Evolutionary conservation across 805 yeast species (phyloP).

Genomic region (Wickerhamomyces kurtzmanii): DNA sequence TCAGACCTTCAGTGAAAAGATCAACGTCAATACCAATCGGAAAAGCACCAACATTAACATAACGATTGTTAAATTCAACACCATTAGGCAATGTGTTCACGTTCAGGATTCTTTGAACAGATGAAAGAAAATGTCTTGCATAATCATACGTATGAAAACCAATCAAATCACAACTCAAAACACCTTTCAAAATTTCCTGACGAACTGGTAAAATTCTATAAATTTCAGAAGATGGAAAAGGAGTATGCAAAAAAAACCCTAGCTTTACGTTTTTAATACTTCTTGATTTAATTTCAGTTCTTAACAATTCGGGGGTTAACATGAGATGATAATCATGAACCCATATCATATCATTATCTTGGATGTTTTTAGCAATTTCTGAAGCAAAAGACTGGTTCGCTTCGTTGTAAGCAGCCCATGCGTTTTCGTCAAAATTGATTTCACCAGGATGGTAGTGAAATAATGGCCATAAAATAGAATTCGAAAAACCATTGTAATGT

Average conservation of each 20-base stretch:
- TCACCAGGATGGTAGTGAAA: constrained; percentile 99
- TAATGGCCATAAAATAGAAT: constrained; percentile 94
- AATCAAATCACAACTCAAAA: constrained; percentile 84
- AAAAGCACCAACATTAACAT: constrained; percentile 87
- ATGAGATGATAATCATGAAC: constrained; percentile 96
- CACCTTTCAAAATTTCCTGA: constrained; percentile 84
- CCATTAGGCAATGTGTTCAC: constrained; percentile 88
- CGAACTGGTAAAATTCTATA: constrained; percentile 94
- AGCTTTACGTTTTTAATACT: constrained; percentile 50
- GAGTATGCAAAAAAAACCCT: constrained; percentile 95
- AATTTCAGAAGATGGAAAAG: constrained; percentile 95
- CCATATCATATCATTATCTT: constrained; percentile 89
- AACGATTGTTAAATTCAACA: constrained; percentile 64
- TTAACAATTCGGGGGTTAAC: constrained; percentile 84
- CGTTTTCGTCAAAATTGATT: constrained; percentile 93
- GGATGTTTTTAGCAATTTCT: constrained; percentile 56
- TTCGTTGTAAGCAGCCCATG: constrained; percentile 96
- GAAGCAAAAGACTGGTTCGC: constrained; percentile 81
- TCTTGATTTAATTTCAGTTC: constrained; percentile 43
- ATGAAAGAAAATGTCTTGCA: constrained; percentile 88
- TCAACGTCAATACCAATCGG: constrained; percentile 99
- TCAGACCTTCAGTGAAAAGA: constrained; percentile 73
- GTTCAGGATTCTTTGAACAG: constrained; percentile 76
- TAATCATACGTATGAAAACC: constrained; percentile 99
- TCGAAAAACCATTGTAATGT: constrained; percentile 93